These are phyloP conservation scores for Aureobasidium sp. DNA, from an alignment of 2,329 filamentous ascomycete genomes.

Conservation along the genomic window DNA sequence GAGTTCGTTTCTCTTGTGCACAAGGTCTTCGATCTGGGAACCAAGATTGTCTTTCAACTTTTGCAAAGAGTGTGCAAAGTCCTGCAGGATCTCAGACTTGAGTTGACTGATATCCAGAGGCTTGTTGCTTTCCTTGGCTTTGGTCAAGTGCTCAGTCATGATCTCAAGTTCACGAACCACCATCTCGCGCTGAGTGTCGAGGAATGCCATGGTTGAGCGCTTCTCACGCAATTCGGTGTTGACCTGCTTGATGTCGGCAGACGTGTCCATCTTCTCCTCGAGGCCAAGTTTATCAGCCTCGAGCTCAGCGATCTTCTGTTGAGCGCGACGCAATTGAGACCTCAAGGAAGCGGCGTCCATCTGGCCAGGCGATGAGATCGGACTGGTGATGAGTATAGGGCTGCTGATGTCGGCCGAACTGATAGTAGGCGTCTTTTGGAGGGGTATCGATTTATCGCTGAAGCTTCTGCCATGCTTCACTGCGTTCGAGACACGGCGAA, in stretches of 20 bases:
- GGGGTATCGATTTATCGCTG: slow-evolving; percentile 45
- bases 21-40: slow-evolving; percentile 72
- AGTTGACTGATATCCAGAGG: slow-evolving; percentile 69
- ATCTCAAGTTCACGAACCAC: slow-evolving; percentile 88
- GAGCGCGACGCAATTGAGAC: slow-evolving; percentile 69
- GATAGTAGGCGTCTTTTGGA: slow-evolving; percentile 13
- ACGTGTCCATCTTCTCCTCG: slow-evolving; percentile 46
- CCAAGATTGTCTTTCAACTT: slow-evolving; percentile 72
- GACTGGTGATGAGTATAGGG: slow-evolving; percentile 57
- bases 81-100: slow-evolving; percentile 52
- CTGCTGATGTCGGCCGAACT: slow-evolving; percentile 20
- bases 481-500: slow-evolving; percentile 84
- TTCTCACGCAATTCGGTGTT: slow-evolving; percentile 88
- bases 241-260: slow-evolving; percentile 59
- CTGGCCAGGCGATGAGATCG: slow-evolving; percentile 45
- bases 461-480: slow-evolving; percentile 87
- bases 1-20: slow-evolving; percentile 75
- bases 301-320: slow-evolving; percentile 78
- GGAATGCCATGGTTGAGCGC: slow-evolving; percentile 85
- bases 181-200: slow-evolving; percentile 92
- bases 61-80: slow-evolving; percentile 53
- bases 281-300: slow-evolving; percentile 62
- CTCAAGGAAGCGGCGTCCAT: slow-evolving; percentile 43
- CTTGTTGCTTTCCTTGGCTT: slow-evolving; percentile 72
- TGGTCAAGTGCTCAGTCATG: slow-evolving; percentile 77